These are phyloP conservation scores for Urtica urens DNA, from an alignment of 306 rosid genomes.

Conservation along the genomic window DNA sequence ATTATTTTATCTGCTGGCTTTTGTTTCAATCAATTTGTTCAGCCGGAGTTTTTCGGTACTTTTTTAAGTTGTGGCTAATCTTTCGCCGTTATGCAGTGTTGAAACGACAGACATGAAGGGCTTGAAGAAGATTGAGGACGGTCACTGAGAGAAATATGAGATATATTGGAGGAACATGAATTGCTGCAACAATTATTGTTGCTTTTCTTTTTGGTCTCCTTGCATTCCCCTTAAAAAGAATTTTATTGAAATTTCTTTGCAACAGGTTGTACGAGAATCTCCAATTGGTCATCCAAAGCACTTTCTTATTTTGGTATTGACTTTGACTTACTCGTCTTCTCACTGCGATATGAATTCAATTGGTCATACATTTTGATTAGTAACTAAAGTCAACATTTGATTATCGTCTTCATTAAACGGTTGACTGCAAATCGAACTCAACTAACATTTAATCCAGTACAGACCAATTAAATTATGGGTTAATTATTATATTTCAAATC, in stretches of 20 bases:
- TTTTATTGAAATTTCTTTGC: slow-evolving; percentile 24
- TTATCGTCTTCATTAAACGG: too few species aligned
- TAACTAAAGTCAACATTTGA: too few species aligned
- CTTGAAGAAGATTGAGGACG: slow-evolving; percentile 89
- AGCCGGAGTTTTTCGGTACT: not conserved
- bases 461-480: too few species aligned
- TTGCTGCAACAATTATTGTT: slow-evolving; percentile 7
- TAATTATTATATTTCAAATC: too few species aligned
- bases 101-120: slow-evolving; percentile 99
- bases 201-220: slow-evolving; percentile 3
- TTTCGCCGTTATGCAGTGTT: slow-evolving; percentile 48
- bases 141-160: slow-evolving; percentile 22
- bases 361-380: too few species aligned
- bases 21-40: not conserved
- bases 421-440: too few species aligned
- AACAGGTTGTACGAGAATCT: slow-evolving; percentile 16
- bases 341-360: too few species aligned
- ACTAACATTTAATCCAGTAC: too few species aligned
- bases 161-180: not conserved
- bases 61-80: not conserved
- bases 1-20: not conserved
- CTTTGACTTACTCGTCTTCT: slow-evolving; percentile 8
- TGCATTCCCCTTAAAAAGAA: slow-evolving; percentile 13
- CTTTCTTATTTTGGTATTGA: slow-evolving; percentile 4
- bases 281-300: slow-evolving; percentile 18